Percentiles rank a stretch among this genome's conserved stretches.
phyloP scores from a whole-genome alignment of 345 rosid genomes.

The Cardamine occulta region DNA sequence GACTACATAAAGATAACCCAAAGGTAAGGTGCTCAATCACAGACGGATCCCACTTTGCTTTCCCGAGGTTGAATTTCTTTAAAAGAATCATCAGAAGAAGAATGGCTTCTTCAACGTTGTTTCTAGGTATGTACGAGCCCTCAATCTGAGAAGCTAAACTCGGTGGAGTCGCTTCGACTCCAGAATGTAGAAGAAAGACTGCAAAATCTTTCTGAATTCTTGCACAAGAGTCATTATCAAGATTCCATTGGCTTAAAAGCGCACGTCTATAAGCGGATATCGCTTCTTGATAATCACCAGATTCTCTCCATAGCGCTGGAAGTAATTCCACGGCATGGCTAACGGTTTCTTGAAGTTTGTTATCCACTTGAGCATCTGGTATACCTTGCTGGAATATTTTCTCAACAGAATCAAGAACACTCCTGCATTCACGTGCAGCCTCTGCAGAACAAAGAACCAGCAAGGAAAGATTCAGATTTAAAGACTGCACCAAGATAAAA shows the following conservation, averaged over 20 bases:
- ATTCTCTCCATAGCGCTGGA: slow-evolving; percentile 83
- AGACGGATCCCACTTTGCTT: slow-evolving; percentile 79
- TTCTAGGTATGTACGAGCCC: slow-evolving; percentile 79
- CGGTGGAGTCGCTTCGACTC: slow-evolving; percentile 81
- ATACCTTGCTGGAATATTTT: slow-evolving; percentile 81
- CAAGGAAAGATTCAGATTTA: slow-evolving; percentile 8
- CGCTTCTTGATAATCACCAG: slow-evolving; percentile 70
- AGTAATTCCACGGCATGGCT: slow-evolving; percentile 93
- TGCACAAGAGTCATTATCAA: slow-evolving; percentile 70
- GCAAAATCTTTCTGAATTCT: slow-evolving; percentile 91
- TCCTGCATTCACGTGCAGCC: slow-evolving; percentile 83
- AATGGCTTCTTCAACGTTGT: slow-evolving; percentile 91
- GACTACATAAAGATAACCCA: slow-evolving; percentile 75
- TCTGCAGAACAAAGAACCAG: slow-evolving; percentile 51
- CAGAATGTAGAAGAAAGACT: slow-evolving; percentile 78
- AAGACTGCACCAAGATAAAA: neutral
- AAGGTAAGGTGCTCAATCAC: slow-evolving; percentile 80
- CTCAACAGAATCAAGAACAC: slow-evolving; percentile 90
- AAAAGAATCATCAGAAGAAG: slow-evolving; percentile 83
- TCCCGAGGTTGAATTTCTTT: slow-evolving; percentile 65
- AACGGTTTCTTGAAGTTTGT: slow-evolving; percentile 73
- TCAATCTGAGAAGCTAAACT: slow-evolving; percentile 78
- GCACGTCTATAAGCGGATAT: slow-evolving; percentile 80
- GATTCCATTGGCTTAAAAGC: slow-evolving; percentile 88
- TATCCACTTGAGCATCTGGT: slow-evolving; percentile 79